phyloP scores from a whole-genome alignment of 2,329 filamentous ascomycete genomes.

The Colletotrichum incanum region DNA sequence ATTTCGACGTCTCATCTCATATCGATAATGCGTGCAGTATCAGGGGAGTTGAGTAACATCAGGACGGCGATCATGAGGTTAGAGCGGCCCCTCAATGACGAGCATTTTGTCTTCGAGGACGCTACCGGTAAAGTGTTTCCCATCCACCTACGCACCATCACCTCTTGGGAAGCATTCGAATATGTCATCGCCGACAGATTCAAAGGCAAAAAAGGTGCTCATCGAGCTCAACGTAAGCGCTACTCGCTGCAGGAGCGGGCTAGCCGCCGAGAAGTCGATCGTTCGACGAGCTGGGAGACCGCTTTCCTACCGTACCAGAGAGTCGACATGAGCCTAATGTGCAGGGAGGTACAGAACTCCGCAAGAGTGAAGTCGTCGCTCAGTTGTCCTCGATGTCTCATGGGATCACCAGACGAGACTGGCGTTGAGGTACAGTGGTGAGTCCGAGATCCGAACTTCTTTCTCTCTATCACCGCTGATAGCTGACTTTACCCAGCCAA shows the following conservation, averaged over 20 bases:
- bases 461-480: no score
- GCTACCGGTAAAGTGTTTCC: background rate
- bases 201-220: background rate
- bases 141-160: slow-evolving; percentile 11
- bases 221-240: background rate
- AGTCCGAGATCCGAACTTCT: background rate
- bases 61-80: background rate
- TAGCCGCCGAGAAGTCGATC: background rate
- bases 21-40: background rate
- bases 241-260: background rate
- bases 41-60: background rate
- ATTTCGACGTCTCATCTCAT: background rate
- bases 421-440: slow-evolving; percentile 2
- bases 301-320: background rate
- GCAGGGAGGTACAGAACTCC: background rate
- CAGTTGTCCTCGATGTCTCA: background rate
- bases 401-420: background rate
- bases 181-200: background rate
- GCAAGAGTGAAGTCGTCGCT: background rate
- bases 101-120: slow-evolving; percentile 1
- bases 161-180: slow-evolving; percentile 17
- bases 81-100: background rate
- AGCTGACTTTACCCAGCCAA: background rate
- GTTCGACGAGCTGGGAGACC: background rate
- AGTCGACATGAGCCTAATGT: slow-evolving; percentile 9